phyloP scores from a whole-genome alignment of 106 monocot species.

The Phalaenopsis equestris region DNA sequence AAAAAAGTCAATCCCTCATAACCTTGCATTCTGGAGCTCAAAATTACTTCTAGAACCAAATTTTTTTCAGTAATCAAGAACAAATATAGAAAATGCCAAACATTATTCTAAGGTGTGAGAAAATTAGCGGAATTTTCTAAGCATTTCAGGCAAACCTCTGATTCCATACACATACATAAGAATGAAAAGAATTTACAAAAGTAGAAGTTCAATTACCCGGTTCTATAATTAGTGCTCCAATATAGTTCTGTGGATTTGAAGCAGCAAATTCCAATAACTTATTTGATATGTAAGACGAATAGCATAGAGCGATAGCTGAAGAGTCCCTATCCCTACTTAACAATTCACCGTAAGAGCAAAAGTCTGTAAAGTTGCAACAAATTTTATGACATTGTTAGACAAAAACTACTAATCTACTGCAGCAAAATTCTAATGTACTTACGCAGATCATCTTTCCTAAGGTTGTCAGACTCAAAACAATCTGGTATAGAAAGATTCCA shows the following conservation, averaged over 20 bases:
- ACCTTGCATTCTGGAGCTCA: background rate
- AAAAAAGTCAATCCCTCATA: background rate
- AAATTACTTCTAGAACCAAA: background rate
- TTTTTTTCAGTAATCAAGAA: background rate
- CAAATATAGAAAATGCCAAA: background rate
- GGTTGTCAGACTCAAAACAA: slow-evolving; percentile 21
- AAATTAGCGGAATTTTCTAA: background rate
- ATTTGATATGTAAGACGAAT: slow-evolving; percentile 63
- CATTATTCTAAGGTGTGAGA: background rate
- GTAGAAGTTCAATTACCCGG: slow-evolving; percentile 51
- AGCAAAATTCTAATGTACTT: slow-evolving; percentile 15
- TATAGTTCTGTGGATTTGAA: slow-evolving; percentile 15
- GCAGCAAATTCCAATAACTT: slow-evolving; percentile 43
- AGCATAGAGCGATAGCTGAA: slow-evolving; percentile 44
- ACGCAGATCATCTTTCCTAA: slow-evolving; percentile 33
- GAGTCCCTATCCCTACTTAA: slow-evolving; percentile 62
- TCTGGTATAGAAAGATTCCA: slow-evolving; percentile 75
- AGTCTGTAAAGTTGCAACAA: slow-evolving; percentile 37
- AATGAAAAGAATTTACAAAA: slow-evolving; percentile 3
- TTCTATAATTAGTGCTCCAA: slow-evolving; percentile 89
- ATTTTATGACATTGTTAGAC: slow-evolving; percentile 1
- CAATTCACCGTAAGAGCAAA: slow-evolving; percentile 47
- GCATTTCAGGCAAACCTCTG: background rate
- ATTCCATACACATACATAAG: background rate
- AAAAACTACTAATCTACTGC: background rate